phyloP scores from a whole-genome alignment of 1,284 basidiomycete species.

The Coniferiporia weirii region DNA sequence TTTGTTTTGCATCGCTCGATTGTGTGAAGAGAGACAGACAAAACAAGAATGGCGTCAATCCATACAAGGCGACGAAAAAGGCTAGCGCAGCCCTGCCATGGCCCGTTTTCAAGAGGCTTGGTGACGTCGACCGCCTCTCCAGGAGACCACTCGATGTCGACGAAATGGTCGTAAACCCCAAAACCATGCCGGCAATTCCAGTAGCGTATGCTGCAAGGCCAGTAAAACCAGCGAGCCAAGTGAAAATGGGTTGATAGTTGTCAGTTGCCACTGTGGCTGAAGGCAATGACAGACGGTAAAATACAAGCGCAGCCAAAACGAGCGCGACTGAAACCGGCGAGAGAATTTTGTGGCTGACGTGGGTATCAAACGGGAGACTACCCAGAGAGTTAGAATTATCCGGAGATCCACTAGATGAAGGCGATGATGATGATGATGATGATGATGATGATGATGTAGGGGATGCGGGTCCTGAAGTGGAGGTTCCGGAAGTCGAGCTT shows the following conservation, averaged over 20 bases:
- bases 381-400: slow-evolving; percentile 14
- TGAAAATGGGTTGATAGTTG: slow-evolving; percentile 26
- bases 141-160: slow-evolving; percentile 24
- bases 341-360: slow-evolving; percentile 57
- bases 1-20: not conserved
- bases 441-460: not conserved
- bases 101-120: slow-evolving; percentile 44
- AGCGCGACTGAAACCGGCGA: slow-evolving; percentile 60
- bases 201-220: slow-evolving; percentile 50
- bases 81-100: slow-evolving; percentile 61
- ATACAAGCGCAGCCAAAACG: slow-evolving; percentile 47
- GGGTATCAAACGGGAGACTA: slow-evolving; percentile 40
- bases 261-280: slow-evolving; percentile 19
- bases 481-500: slow-evolving; percentile 15
- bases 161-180: slow-evolving; percentile 55
- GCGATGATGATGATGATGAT: no score
- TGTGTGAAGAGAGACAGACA: slow-evolving; percentile 17
- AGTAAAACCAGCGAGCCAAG: slow-evolving; percentile 35
- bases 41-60: slow-evolving; percentile 43
- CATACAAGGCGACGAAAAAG: slow-evolving; percentile 57
- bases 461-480: not conserved
- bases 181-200: slow-evolving; percentile 55
- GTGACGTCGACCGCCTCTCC: slow-evolving; percentile 29
- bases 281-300: slow-evolving; percentile 48
- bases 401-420: slow-evolving; percentile 1